Evolutionary conservation across 148 eudicot genomes (phyloP), one percentile per base, ranked within the genome.

Genomic region (Camellia lanceoleosa): DNA sequence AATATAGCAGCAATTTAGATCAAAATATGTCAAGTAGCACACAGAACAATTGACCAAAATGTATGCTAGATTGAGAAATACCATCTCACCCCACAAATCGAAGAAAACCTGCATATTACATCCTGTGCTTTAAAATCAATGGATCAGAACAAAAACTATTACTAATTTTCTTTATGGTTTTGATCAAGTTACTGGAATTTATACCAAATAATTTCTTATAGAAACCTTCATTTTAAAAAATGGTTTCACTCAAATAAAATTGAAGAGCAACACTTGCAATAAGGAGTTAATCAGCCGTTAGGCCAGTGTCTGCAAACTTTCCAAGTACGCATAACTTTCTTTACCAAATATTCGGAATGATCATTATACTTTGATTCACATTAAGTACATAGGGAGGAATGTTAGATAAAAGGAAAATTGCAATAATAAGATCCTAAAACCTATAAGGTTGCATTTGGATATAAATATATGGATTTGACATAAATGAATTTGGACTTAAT

Each of bases 81-180:
- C 15, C 44, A 66, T 66, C 15, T 10, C 0, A 1, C 9, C 38
- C 67, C 10, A 41, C 0, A 41, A 66, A 68, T 9, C 6, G 7
- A 41, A 58, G 8, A 14, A 52, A 30, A 54, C 19, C 20, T 52
- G 76, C 81, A 84, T 79, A 77, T 87, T 84, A 30, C 82, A 86
- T 69, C 71, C 85, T 77, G 85, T 75, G 78, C 58, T 87, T 55
- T 81, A 83, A 20, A 16, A 72, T 30, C 5, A 72, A 51, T 72
- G 18, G 52, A 51, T 38, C 43, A 72, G 42, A 52, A 52, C 13
- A 46, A 43, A 13, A 20, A 20, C 42, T 7, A 72, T 10, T 30
- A 66, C 46, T 66, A 2, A 38, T 16, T 41, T 11, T 38, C 41
- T 15, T 66, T 41, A 1, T 41, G 16, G 3, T 63, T 63, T 63